A percentile compares a stretch with the other conserved stretches of the same genome.
Conservation (phyloP, 805 yeast species). For the Ogataea methanolica region DNA sequence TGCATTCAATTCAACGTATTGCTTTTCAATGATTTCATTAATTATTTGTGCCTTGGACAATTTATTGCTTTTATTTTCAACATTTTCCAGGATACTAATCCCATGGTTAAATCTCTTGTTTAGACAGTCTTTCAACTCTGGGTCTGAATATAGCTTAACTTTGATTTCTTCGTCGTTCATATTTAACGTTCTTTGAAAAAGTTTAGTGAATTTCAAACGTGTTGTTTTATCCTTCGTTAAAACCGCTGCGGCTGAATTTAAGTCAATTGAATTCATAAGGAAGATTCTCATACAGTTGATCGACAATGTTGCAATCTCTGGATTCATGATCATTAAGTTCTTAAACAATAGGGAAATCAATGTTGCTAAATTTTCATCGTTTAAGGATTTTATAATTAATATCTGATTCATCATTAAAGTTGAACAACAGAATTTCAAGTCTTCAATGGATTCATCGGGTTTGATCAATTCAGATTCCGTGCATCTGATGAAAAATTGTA, state of each 20-base stretch:
- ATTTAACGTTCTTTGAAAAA: conserved; percentile 7
- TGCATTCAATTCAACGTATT: background rate
- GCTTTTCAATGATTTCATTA: background rate
- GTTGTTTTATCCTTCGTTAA: background rate
- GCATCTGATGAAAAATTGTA: conserved; percentile 9
- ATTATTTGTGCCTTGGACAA: conserved; percentile 1
- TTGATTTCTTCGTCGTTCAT: conserved; percentile 21
- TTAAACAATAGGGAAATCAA: conserved; percentile 14
- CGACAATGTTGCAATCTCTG: conserved; percentile 13
- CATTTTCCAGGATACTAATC: conserved; percentile 1
- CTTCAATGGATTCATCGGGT: background rate
- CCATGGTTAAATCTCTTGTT: conserved; percentile 6
- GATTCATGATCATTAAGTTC: conserved; percentile 4
- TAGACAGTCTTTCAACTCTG: conserved; percentile 4
- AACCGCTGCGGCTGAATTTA: background rate
- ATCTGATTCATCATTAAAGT: conserved; percentile 18
- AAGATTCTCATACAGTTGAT: conserved; percentile 22
- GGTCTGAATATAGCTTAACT: conserved; percentile 6
- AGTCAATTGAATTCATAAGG: conserved; percentile 7
- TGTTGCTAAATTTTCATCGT: conserved; percentile 6
- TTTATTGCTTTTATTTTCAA: background rate
- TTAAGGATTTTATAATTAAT: conserved; percentile 5
- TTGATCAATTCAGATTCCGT: conserved; percentile 6
- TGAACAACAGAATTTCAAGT: conserved; percentile 20
- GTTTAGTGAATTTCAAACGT: background rate